Evolutionary conservation across 768 basidiomycete species (phyloP), one percentile per base, ranked within the genome.

Genomic region (Leccinum obscurum): DNA sequence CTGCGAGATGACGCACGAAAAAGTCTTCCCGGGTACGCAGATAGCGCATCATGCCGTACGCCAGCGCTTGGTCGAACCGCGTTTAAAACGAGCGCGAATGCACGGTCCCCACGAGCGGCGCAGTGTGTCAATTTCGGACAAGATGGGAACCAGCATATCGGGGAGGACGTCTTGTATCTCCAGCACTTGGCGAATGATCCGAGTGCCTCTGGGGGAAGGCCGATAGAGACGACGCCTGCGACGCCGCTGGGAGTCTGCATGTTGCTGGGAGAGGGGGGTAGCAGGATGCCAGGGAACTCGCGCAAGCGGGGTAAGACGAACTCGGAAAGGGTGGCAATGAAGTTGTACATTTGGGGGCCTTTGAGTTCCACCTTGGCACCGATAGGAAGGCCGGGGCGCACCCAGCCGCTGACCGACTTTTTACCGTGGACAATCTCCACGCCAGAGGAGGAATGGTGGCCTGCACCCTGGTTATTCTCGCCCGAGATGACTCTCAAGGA

Each of bases 281-380:
- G 78, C 4, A 84, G 73, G 64, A 99, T 70, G 30, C 96, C 97
- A 11, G 81, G 79, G 77, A 94, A 99, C 69, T 98, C 95, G 68
- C 95, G 85, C 55, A 97, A 75, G 22, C 96, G 87, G 1, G 96
- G 96, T n/a, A 98, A 78, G 60, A 99, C 96, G 69, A 98, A 97
- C 69, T 98, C 94, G 68, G 87, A 85, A 67, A 99, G 83, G 8
- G 86, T 87, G 58, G 85, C 85, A 58, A 98, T 79, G 76, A 98
- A 98, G 67, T 93, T 90, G 78, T 93, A 98, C 95, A 98, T 98
- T 66, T 88, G 85, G 52, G 90, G 87, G 14, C 95, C 95, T 70
- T 85, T 87, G 66, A 99, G 77, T 71, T 92, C 92, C 61, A 98
- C 93, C 77, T 95, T 95, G 64, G 85, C 93, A 61, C 93, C 94